Percentiles rank a stretch among this genome's conserved stretches.
These are phyloP conservation scores for Aspergillus calidoustus DNA, from an alignment of 2,329 filamentous ascomycete species.

Conservation along the genomic window DNA sequence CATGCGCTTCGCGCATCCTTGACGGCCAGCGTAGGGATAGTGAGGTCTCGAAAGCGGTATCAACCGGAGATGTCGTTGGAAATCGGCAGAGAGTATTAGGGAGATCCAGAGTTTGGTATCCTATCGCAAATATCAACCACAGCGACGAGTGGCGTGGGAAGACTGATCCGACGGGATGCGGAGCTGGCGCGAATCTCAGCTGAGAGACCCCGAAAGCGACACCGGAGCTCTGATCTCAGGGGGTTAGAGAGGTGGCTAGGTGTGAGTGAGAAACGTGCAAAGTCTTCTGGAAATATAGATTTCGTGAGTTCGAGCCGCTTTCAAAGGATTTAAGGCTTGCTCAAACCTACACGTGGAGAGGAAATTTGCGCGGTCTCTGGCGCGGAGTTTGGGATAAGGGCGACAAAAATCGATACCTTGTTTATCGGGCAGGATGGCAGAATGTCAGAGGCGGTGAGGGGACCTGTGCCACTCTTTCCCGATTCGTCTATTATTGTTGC, in stretches of 20 bases:
- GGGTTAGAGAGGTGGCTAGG: background rate
- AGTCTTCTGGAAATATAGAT: background rate
- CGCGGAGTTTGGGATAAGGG: constrained; percentile 19
- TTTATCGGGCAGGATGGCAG: background rate
- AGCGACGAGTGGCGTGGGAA: background rate
- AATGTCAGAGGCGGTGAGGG: constrained; percentile 11
- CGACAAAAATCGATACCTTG: constrained; percentile 1
- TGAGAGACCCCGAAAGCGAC: background rate
- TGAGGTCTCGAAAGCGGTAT: background rate
- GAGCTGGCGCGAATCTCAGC: constrained; percentile 4
- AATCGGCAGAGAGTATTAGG: background rate
- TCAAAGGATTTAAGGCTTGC: background rate
- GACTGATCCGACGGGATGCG: constrained; percentile 2
- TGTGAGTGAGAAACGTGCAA: background rate
- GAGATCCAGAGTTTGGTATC: background rate
- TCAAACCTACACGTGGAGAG: constrained; percentile 9
- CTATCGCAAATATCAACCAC: background rate
- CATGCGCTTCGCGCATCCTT: constrained; percentile 22
- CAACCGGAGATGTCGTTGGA: background rate
- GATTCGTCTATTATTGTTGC: background rate
- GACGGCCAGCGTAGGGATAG: background rate
- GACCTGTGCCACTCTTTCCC: background rate
- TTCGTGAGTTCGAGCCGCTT: background rate
- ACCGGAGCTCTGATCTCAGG: background rate
- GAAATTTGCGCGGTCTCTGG: constrained; percentile 19